Percentiles rank a stretch among this genome's conserved stretches.
Conservation (phyloP, 495 filamentous ascomycete species). For the Elasticomyces elasticus region DNA sequence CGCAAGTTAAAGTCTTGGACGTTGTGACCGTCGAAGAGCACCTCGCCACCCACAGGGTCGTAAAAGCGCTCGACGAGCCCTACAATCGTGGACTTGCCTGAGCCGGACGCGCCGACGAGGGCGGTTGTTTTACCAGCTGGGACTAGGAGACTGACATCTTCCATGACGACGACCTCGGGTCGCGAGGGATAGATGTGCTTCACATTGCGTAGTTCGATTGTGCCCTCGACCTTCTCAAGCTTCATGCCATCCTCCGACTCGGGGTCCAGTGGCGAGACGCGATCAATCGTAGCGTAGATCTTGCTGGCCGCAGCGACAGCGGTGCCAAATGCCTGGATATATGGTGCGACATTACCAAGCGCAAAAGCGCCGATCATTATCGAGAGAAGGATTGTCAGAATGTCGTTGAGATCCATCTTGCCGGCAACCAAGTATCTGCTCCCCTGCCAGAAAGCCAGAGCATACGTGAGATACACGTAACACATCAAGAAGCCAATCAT, state of each 20-base stretch:
- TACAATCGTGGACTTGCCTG: constrained; percentile 86
- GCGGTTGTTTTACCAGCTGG: constrained; percentile 82
- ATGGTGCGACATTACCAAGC: constrained; percentile 78
- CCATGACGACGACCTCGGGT: constrained; percentile 78
- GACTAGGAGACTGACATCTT: constrained; percentile 65
- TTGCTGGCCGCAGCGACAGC: constrained; percentile 75
- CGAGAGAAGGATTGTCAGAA: constrained; percentile 77
- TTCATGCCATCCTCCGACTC: constrained; percentile 58
- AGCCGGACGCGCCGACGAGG: constrained; percentile 77
- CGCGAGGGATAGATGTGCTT: constrained; percentile 92
- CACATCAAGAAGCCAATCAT: constrained; percentile 79
- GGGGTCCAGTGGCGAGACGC: constrained; percentile 77
- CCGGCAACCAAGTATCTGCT: constrained; percentile 64
- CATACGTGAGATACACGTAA: constrained; percentile 80
- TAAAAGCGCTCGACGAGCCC: constrained; percentile 92
- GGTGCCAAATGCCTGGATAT: constrained; percentile 73
- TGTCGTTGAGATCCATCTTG: constrained; percentile 42
- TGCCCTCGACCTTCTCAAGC: constrained; percentile 62
- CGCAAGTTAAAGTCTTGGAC: constrained; percentile 72
- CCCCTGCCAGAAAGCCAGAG: constrained; percentile 89
- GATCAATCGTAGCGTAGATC: constrained; percentile 87
- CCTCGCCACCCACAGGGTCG: constrained; percentile 66
- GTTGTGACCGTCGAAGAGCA: constrained; percentile 77
- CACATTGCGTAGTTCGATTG: constrained; percentile 70
- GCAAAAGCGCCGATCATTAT: constrained; percentile 89